phyloP scores from a whole-genome alignment of 768 basidiomycete genomes.

The Tricholoma hemisulphureum region DNA sequence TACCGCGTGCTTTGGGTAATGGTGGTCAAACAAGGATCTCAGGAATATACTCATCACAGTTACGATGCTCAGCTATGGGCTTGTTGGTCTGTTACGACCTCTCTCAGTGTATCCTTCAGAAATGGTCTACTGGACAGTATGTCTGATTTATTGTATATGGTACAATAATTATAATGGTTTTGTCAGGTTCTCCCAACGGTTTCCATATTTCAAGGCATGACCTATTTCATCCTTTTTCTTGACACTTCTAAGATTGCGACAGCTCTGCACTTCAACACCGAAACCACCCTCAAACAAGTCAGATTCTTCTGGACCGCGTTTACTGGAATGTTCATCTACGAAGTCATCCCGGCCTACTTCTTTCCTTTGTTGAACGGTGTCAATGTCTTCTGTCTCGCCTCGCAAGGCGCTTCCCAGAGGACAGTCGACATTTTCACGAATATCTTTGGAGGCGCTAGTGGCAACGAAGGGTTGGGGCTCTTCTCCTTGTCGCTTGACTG shows the following conservation, averaged over 20 bases:
- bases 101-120: slow-evolving; percentile 61
- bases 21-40: neutral
- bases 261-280: slow-evolving; percentile 51
- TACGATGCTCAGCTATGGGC: slow-evolving; percentile 44
- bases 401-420: slow-evolving; percentile 42
- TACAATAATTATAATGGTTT: neutral
- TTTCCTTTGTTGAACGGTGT: slow-evolving; percentile 64
- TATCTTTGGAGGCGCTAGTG: slow-evolving; percentile 64
- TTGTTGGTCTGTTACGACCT: slow-evolving; percentile 58
- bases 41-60: neutral
- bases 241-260: neutral
- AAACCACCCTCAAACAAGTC: slow-evolving; percentile 45
- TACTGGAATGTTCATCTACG: slow-evolving; percentile 51
- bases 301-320: slow-evolving; percentile 54
- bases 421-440: slow-evolving; percentile 54
- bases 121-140: slow-evolving; percentile 60
- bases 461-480: slow-evolving; percentile 67
- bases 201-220: slow-evolving; percentile 55
- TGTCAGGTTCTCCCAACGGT: slow-evolving; percentile 57
- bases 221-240: neutral
- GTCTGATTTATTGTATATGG: slow-evolving; percentile 13
- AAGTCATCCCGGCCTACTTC: slow-evolving; percentile 54
- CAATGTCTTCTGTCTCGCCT: slow-evolving; percentile 60
- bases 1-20: slow-evolving; percentile 60
- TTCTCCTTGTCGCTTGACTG: slow-evolving; percentile 65